Base-by-base conservation (phyloP, 768 basidiomycete species). In the Calocera viscosa region DNA sequence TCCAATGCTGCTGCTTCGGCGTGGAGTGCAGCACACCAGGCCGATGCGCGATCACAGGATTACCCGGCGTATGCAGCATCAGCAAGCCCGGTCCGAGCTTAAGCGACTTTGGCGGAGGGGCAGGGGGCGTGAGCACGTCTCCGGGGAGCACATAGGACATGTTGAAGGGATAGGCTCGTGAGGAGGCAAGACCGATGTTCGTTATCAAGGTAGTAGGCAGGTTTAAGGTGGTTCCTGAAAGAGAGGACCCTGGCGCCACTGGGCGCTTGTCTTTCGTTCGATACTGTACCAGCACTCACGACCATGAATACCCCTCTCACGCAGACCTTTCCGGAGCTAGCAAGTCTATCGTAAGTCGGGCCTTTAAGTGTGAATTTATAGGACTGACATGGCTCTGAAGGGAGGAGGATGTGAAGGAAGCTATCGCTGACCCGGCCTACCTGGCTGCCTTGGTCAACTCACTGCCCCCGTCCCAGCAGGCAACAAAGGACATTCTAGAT, bases 371-470 rank as follows among this genome's bases (percentile, higher is more conserved):
- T 22, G 1, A 22, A 47, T 63, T 17, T 34, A 14, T 35, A 22
- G 40, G 43, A 30, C 35, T 49, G 63, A 60, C 43, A 49, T 28
- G 2, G 43, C n/a, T 30, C 16, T 60, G n/a, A 72, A 94, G 92
- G 70, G 84, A 90, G 64, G 88, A 91, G 70, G 92, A 94, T 72
- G 81, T 98, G n/a, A 90, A 96, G 75, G 92, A 94, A 72, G 78
- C 96, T 2, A 77, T 96, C 24, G 80, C 82, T 16, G 91, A 96
- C 73, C 88, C 86, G 0, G 77, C 79, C 17, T 94, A 94, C 74
- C 94, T 94, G 70, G 89, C 94, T 74, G 89, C 94, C 8, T 79
- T 89, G 69, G 88, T 98, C 69, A 88, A 94, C 75, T 85, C 90
- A 0, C 77, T 95, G 11, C 78, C 85, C 1, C 80, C 81, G 30